Evolutionary conservation across 768 basidiomycete species (phyloP), one percentile per base, ranked within the genome.

Genomic region (Auricularia cornea): DNA sequence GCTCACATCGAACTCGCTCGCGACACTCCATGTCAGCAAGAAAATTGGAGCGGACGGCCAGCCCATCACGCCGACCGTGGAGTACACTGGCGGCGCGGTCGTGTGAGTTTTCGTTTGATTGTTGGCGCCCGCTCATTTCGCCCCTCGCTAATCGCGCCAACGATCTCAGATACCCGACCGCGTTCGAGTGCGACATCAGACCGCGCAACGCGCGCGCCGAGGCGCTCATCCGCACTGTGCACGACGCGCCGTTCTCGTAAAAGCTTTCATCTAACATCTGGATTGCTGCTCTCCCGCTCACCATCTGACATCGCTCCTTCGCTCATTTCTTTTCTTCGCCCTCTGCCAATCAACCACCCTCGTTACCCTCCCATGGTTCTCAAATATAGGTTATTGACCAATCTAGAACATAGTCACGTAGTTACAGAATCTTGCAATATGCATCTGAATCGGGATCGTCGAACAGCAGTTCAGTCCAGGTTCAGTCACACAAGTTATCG

Each of bases 1-100:
- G 51, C 62, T 62, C 20, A 64, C 66, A n/a, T 67, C 69, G 16
- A 65, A 63, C 26, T 57, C 67, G 29, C 62, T 70, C 20, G 67
- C 69, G 14, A 61, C 63, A 14, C 65, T 70, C 61, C 31, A 60
- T 29, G 66, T 70, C 52, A 52, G 20, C n/a, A n/a, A n/a, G 28
- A 52, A 52, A 20, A 28, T 52, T n/a, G 51, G 51, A 6, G 20
- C 10, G 51, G 51, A 52, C 51, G 51, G 51, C 12, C 20, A 28
- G n/a, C 20, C 51, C 8, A 52, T 52, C 20, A n/a, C 20, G 12
- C 51, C 51, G 1, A 52, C 11, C 12, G 28, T 52, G 12, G 20
- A n/a, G 51, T 52, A 28, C 10, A n/a, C 51, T n/a, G 51, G n/a
- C 20, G 28, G 51, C n/a, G 28, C 20, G 8, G 51, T 28, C n/a